Evolutionary conservation across 371 early-diverging fungal species (phyloP).

Genomic region (Circinella umbellata): DNA sequence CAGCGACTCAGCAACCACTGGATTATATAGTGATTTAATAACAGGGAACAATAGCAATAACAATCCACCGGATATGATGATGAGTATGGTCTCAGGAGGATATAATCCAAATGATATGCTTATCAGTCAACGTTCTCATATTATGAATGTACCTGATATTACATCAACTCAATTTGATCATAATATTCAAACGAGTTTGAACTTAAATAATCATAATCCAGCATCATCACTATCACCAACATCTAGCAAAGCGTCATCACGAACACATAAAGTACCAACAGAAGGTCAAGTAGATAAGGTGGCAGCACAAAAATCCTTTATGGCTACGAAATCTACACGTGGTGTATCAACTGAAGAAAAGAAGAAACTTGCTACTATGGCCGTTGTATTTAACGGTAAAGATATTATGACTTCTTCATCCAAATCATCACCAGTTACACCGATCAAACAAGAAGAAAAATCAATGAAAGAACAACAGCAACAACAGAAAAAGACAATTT

Average conservation of each 20-base stretch:
- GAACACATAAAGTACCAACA: constrained; percentile 12
- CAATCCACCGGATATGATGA: neutral
- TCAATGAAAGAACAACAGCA: neutral
- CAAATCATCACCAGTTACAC: neutral
- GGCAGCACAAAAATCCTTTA: constrained; percentile 21
- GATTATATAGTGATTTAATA: neutral
- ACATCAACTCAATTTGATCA: constrained; percentile 22
- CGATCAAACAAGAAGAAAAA: too few species aligned
- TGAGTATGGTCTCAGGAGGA: neutral
- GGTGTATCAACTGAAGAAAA: constrained; percentile 21
- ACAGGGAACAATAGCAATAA: neutral
- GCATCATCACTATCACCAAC: too few species aligned
- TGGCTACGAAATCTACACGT: constrained; percentile 17
- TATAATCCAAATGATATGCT: constrained; percentile 7
- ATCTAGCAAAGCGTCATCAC: neutral
- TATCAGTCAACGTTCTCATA: constrained; percentile 39
- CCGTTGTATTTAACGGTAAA: constrained; percentile 25
- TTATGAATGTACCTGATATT: constrained; percentile 29
- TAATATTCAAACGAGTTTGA: constrained; percentile 29
- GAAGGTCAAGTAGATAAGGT: constrained; percentile 22
- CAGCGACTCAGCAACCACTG: neutral
- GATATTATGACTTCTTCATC: neutral
- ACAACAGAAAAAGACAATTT: neutral
- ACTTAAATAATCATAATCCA: constrained; percentile 30
- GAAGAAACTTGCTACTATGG: constrained; percentile 34